These are phyloP conservation scores for Nicotiana benthamiana DNA, from an alignment of 257 asterid genomes.

Conservation along the genomic window DNA sequence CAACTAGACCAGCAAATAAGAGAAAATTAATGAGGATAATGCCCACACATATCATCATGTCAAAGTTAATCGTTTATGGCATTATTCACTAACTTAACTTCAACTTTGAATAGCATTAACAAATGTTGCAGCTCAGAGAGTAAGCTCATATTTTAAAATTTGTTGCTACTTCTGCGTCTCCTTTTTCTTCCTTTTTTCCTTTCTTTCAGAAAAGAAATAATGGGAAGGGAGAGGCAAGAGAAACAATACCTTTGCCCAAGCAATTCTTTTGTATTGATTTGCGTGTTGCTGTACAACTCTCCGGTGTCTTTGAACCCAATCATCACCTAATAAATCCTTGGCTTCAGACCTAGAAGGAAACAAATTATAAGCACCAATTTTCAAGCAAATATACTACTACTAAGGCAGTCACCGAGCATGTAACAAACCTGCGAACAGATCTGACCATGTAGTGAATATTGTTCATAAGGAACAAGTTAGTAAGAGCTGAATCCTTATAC, in stretches of 20 bases:
- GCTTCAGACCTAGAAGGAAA: constrained; percentile 84
- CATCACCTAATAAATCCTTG: constrained; percentile 93
- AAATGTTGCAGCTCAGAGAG: not conserved
- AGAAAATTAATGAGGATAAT: not conserved
- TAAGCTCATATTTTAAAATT: not conserved
- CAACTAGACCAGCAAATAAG: not conserved
- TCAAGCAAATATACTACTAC: not conserved
- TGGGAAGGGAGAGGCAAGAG: not conserved
- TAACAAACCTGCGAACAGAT: constrained; percentile 87
- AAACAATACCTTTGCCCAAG: constrained; percentile 81
- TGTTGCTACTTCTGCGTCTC: not conserved
- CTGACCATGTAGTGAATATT: constrained; percentile 99
- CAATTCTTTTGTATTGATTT: constrained; percentile 87
- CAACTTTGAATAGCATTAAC: not conserved
- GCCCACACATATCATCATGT: not conserved
- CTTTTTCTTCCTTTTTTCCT: not conserved
- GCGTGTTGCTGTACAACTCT: constrained; percentile 97
- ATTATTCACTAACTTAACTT: not conserved
- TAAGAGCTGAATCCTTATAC: constrained; percentile 73
- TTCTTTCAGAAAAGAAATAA: not conserved
- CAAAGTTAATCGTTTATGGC: not conserved
- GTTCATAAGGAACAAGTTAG: constrained; percentile 92
- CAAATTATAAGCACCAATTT: not conserved
- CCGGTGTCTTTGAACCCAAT: constrained; percentile 99
- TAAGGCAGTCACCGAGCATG: not conserved